A percentile compares a stretch with the other conserved stretches of the same genome.
phyloP scores from a whole-genome alignment of 768 basidiomycete species.

The Suillus bovinus region DNA sequence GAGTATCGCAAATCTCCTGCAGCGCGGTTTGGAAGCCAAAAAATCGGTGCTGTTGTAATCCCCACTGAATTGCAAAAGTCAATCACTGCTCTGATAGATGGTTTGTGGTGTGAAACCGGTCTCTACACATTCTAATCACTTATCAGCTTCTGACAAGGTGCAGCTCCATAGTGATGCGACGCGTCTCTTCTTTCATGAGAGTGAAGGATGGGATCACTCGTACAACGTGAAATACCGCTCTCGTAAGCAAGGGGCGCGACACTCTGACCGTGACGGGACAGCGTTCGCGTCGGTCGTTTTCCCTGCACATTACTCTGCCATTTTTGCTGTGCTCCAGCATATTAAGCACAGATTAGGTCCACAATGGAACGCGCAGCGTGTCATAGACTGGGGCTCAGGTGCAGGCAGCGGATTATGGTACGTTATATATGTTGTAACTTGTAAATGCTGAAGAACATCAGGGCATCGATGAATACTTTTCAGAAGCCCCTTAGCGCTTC shows the following conservation, averaged over 20 bases:
- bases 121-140: conserved; percentile 10
- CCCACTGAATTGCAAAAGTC: conserved; percentile 70
- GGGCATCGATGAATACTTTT: conserved; percentile 71
- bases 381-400: conserved; percentile 86
- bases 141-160: conserved; percentile 60
- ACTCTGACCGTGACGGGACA: conserved; percentile 70
- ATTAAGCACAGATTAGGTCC: conserved; percentile 62
- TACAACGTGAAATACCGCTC: conserved; percentile 65
- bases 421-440: conserved; percentile 17
- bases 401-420: conserved; percentile 86
- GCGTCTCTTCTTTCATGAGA: conserved; percentile 58
- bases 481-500: conserved; percentile 37
- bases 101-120: conserved; percentile 36
- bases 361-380: conserved; percentile 55
- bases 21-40: conserved; percentile 74
- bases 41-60: conserved; percentile 69
- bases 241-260: conserved; percentile 53
- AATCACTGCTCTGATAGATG: conserved; percentile 66
- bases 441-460: conserved; percentile 29
- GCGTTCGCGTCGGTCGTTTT: conserved; percentile 87
- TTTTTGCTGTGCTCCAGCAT: conserved; percentile 72
- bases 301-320: conserved; percentile 83
- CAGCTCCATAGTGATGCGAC: conserved; percentile 69
- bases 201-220: conserved; percentile 51
- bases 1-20: conserved; percentile 73